A percentile compares a stretch with the other conserved stretches of the same genome.
phyloP scores from a whole-genome alignment of 352 stramenopile genomes.

The Globisporangium parvum region DNA sequence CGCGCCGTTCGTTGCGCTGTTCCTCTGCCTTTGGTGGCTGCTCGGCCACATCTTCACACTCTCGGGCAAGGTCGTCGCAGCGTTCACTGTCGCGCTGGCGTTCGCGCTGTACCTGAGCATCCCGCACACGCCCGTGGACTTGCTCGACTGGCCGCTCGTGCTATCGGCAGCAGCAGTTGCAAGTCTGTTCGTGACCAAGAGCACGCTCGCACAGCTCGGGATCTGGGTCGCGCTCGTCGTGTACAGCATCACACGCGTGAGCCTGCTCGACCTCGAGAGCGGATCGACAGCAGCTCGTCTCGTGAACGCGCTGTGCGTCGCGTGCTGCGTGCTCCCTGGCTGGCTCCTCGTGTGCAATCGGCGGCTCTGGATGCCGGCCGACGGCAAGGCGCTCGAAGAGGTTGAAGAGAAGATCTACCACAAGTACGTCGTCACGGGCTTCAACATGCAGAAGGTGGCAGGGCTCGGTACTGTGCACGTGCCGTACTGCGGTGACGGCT shows the following conservation, averaged over 20 bases:
- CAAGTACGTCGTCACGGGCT: constrained; percentile 54
- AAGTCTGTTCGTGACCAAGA: constrained; percentile 7
- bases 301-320: constrained; percentile 26
- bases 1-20: constrained; percentile 34
- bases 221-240: constrained; percentile 27
- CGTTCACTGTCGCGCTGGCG: constrained; percentile 16
- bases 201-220: constrained; percentile 14
- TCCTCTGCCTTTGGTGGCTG: constrained; percentile 51
- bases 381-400: constrained; percentile 36
- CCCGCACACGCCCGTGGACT: constrained; percentile 31
- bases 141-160: constrained; percentile 61
- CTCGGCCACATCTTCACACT: constrained; percentile 46
- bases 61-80: constrained; percentile 26
- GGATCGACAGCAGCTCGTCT: constrained; percentile 24
- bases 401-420: constrained; percentile 68
- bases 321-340: constrained; percentile 40
- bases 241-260: constrained; percentile 41
- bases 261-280: constrained; percentile 30
- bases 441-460: constrained; percentile 42
- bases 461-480: constrained; percentile 72
- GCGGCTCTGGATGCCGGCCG: constrained; percentile 51
- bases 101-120: constrained; percentile 54
- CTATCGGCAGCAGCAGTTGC: constrained; percentile 28
- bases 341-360: constrained; percentile 49
- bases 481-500: constrained; percentile 60